A percentile compares a stretch with the other conserved stretches of the same genome.
phyloP scores from a whole-genome alignment of 768 basidiomycete species.

The Cyathus striatus region DNA sequence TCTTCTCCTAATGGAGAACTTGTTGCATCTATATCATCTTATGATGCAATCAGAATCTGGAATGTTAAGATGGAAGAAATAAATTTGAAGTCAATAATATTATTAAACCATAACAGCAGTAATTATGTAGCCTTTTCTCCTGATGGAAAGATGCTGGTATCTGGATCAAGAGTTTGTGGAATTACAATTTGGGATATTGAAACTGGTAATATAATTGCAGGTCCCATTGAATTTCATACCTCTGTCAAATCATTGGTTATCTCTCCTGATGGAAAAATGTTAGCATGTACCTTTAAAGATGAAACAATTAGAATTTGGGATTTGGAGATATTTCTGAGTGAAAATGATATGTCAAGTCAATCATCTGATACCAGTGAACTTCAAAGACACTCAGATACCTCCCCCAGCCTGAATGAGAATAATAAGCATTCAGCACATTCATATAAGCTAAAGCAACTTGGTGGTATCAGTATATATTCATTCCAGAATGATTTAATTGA shows the following conservation, averaged over 20 bases:
- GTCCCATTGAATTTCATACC: not conserved
- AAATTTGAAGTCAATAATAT: not conserved
- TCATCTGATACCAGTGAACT: no score
- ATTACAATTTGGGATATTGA: not conserved
- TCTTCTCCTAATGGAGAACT: not conserved
- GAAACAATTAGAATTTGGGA: not conserved
- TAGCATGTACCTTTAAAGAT: not conserved
- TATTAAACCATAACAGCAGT: not conserved
- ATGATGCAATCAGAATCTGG: not conserved
- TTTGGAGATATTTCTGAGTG: no score
- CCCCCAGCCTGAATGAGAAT: no score
- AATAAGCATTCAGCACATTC: no score
- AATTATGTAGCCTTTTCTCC: not conserved
- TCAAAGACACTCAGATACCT: no score
- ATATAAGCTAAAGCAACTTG: no score
- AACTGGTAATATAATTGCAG: not conserved
- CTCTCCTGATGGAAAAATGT: not conserved
- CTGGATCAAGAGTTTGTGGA: not conserved
- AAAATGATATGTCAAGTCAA: no score
- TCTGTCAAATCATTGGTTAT: not conserved
- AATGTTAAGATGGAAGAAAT: not conserved
- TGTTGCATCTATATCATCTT: not conserved
- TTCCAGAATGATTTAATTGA: no score
- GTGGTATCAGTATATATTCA: no score
- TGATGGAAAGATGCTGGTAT: not conserved